A percentile compares a stretch with the other conserved stretches of the same genome.
These are phyloP conservation scores for Pleomassaria siparia DNA, from an alignment of 2,329 filamentous ascomycete species.

Conservation along the genomic window DNA sequence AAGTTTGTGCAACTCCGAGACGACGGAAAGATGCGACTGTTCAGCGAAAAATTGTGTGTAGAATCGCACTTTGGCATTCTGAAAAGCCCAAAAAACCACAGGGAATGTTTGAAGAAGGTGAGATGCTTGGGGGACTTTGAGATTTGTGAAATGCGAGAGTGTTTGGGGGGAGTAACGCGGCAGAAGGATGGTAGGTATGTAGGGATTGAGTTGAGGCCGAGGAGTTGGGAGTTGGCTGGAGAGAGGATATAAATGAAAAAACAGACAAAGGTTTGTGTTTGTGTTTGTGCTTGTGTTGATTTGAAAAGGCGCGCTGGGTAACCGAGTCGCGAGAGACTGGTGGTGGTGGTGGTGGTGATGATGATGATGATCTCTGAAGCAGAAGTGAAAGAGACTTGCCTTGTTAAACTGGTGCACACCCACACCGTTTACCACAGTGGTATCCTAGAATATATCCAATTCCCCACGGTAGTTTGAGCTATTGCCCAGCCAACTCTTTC, in stretches of 20 bases:
- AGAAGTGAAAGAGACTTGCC: slow-evolving; percentile 1
- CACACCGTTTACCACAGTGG: background rate
- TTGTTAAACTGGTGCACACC: background rate
- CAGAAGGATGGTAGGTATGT: too few species aligned
- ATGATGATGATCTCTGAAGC: background rate
- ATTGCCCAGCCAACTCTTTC: background rate
- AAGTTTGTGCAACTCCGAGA: background rate
- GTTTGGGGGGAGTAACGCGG: too few species aligned
- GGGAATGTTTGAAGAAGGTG: too few species aligned
- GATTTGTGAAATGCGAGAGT: too few species aligned
- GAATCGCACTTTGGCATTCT: too few species aligned
- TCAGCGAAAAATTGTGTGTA: background rate
- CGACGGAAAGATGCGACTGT: background rate
- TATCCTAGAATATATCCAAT: background rate
- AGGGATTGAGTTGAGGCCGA: too few species aligned
- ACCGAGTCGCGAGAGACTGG: background rate
- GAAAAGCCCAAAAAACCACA: background rate
- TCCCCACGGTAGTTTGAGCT: background rate
- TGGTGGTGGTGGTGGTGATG: background rate
- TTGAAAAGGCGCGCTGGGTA: background rate
- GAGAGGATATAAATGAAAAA: background rate
- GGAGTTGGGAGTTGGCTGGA: background rate
- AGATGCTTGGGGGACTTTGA: background rate
- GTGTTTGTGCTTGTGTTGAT: background rate
- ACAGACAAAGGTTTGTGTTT: background rate